These are phyloP conservation scores for Colletotrichum sp. DNA, from an alignment of 2,329 filamentous ascomycete species.

Conservation along the genomic window DNA sequence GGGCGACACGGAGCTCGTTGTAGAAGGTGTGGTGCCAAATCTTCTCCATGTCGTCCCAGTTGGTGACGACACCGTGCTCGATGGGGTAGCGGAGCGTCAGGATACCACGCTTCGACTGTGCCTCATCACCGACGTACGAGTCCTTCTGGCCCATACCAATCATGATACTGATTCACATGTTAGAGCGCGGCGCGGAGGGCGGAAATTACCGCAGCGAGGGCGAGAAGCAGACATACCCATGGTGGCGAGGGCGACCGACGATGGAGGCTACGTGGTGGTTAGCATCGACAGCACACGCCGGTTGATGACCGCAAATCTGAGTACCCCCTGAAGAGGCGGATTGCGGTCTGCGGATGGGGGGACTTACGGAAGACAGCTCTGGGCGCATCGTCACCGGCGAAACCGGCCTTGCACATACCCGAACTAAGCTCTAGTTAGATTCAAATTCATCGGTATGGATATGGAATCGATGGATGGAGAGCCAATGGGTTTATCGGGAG, in stretches of 20 bases:
- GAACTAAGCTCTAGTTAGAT: constrained; percentile 71
- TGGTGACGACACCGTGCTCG: constrained; percentile 99
- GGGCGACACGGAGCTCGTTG: constrained; percentile 99
- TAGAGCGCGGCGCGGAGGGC: constrained; percentile 28
- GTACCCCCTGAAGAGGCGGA: not conserved
- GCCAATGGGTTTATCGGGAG: constrained; percentile 18
- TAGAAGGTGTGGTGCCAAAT: constrained; percentile 99
- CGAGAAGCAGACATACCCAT: constrained; percentile 77
- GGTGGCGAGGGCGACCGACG: constrained; percentile 98
- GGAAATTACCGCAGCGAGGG: not conserved
- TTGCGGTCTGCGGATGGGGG: constrained; percentile 29
- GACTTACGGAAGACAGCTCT: constrained; percentile 99
- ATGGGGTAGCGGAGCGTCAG: constrained; percentile 99
- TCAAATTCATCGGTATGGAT: not conserved
- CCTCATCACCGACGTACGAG: constrained; percentile 99
- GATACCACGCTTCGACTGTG: constrained; percentile 99
- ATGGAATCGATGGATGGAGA: constrained; percentile 4
- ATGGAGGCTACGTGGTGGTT: constrained; percentile 79
- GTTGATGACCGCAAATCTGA: not conserved
- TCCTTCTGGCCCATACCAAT: constrained; percentile 99
- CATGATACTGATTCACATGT: constrained; percentile 81
- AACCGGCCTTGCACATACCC: constrained; percentile 99
- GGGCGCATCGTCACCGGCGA: constrained; percentile 99
- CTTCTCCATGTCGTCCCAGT: constrained; percentile 99
- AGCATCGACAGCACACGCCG: constrained; percentile 29